A percentile compares a stretch with the other conserved stretches of the same genome.
Conservation (phyloP, 2,329 filamentous ascomycete species). For the Epicoccum nigrum region DNA sequence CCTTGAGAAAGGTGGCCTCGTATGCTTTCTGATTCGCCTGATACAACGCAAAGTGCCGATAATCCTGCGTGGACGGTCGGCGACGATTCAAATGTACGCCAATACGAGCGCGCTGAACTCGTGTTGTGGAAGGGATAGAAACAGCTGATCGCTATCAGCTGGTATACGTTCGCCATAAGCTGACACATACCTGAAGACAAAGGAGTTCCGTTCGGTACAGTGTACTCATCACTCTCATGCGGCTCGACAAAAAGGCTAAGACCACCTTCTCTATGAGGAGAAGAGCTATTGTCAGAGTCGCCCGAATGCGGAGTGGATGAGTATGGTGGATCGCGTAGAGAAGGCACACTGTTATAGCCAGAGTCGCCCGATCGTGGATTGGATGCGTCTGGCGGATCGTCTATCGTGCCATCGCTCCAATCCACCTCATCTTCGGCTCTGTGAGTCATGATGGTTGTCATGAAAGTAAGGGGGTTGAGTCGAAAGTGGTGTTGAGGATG, state of each 20-base stretch:
- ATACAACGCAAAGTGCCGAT: slow-evolving; percentile 29
- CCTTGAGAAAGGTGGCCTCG: slow-evolving; percentile 31
- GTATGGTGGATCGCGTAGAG: too few relatives aligned
- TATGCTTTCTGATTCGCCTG: slow-evolving; percentile 36
- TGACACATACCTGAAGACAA: slow-evolving; percentile 15
- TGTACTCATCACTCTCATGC: not conserved
- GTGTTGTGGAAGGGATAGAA: not conserved
- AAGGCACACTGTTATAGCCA: too few relatives aligned
- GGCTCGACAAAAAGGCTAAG: too few relatives aligned
- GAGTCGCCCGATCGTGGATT: not conserved
- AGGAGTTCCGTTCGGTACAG: slow-evolving; percentile 6
- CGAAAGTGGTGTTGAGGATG: not conserved
- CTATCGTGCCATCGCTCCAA: slow-evolving; percentile 32
- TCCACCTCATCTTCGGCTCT: slow-evolving; percentile 32
- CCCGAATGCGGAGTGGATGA: too few relatives aligned
- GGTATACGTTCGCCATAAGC: not conserved
- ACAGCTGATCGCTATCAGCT: not conserved
- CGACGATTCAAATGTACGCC: slow-evolving; percentile 19
- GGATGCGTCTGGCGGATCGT: not conserved
- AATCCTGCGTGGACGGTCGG: slow-evolving; percentile 25
- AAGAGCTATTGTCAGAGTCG: too few relatives aligned
- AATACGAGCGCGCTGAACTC: slow-evolving; percentile 10
- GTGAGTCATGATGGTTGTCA: slow-evolving; percentile 16
- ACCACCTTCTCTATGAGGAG: too few relatives aligned
- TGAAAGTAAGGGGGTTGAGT: not conserved